phyloP scores from a whole-genome alignment of 2,329 filamentous ascomycete species.

The Beauveria australis region DNA sequence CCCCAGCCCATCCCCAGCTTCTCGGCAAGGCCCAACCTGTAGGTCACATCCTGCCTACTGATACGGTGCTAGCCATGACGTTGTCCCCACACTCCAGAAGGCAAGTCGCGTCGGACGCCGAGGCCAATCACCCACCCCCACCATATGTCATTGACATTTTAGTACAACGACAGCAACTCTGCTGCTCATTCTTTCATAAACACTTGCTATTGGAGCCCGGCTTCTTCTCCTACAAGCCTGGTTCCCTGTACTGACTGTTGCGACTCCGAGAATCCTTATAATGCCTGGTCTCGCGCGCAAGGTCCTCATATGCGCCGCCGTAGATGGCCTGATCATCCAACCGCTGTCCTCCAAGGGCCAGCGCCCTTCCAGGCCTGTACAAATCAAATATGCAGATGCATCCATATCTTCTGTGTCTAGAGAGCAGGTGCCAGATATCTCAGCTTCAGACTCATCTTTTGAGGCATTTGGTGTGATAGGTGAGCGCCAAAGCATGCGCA shows the following conservation, averaged over 20 bases:
- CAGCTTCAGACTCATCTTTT: constrained; percentile 41
- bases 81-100: constrained; percentile 11
- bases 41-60: neutral
- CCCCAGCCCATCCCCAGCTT: neutral
- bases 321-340: constrained; percentile 77
- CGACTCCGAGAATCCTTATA: neutral
- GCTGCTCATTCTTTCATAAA: neutral
- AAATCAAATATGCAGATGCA: constrained; percentile 62
- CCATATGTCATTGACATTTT: constrained; percentile 5
- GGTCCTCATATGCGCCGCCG: constrained; percentile 68
- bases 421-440: constrained; percentile 36
- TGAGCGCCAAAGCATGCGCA: constrained; percentile 21
- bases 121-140: constrained; percentile 8
- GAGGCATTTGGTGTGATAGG: constrained; percentile 54
- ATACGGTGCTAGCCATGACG: constrained; percentile 6
- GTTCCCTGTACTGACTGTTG: neutral
- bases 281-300: constrained; percentile 79
- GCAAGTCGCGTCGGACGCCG: constrained; percentile 10
- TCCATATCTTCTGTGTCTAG: constrained; percentile 35
- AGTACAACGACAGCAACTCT: neutral
- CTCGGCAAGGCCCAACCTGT: neutral
- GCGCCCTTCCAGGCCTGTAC: constrained; percentile 47
- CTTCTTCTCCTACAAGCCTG: neutral
- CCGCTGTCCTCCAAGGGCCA: constrained; percentile 56
- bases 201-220: neutral